Base-by-base conservation (phyloP, 768 basidiomycete species). In the Mycena leptocephala region DNA sequence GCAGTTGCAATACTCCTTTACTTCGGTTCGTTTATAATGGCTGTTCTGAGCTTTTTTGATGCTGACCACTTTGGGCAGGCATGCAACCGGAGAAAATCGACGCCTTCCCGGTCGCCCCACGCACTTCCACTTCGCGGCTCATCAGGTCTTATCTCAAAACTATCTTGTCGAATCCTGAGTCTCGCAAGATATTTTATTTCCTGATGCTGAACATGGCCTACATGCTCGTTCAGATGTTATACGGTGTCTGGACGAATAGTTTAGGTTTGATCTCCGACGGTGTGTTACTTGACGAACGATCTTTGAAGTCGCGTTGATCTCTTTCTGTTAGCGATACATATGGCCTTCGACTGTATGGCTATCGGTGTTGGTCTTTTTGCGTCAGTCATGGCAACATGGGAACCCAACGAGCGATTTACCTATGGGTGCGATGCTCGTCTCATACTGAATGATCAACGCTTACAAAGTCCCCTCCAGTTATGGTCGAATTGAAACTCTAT, bases 261-360 rank as follows among this genome's bases (percentile, higher is more conserved):
- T 85, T 99, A 59, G 98, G 98, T 8, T 87, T 99, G 41, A 99
- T 99, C 72, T 98, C 97, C 13, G 98, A 99, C 82, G 97, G 98
- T 98, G 77, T 79, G 91, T 81, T 5, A 13, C n/a, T 53, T 53
- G 28, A 16, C 3, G 75, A 58, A 28, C 24, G 32, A 11, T 73
- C 63, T 76, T 10, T 26, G 11, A 32, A 48, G 10, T 26, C n/a
- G 14, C 48, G 20, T 24, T 68, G 24, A 68, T 32, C 5, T 0
- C 10, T 43, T 41, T 16, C 55, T 33, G 70, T 7, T 78, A 99
- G 98, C 98, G 26, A 99, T 99, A 43, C 98, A 99, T 82, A 99
- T 99, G 98, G 96, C 97, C 14, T 99, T 99, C 79, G 98, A 99
- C 85, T 99, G 98, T 82, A 93, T 99, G 91, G 98, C 98, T 0